phyloP scores from a whole-genome alignment of 495 filamentous ascomycete genomes.

The Penicillium desertorum region DNA sequence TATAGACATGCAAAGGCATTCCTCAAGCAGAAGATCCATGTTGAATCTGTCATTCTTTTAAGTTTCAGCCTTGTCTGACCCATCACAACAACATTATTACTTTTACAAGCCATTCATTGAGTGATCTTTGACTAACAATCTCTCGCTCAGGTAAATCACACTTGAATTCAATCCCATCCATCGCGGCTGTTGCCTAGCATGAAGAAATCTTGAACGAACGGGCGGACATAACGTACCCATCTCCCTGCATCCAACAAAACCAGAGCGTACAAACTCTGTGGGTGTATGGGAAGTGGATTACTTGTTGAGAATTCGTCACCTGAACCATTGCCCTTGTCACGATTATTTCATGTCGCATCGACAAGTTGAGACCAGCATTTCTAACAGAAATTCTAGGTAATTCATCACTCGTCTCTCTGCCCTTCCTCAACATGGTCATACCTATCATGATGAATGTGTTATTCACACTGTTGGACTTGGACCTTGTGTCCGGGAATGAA shows the following conservation, averaged over 20 bases:
- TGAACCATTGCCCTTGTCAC: slow-evolving; percentile 58
- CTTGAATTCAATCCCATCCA: slow-evolving; percentile 18
- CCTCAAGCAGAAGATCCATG: slow-evolving; percentile 91
- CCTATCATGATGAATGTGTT: slow-evolving; percentile 69
- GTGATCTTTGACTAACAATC: slow-evolving; percentile 43
- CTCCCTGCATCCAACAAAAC: slow-evolving; percentile 59
- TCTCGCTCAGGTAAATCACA: slow-evolving; percentile 55
- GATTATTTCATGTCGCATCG: slow-evolving; percentile 8
- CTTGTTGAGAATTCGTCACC: slow-evolving; percentile 98
- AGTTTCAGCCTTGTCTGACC: slow-evolving; percentile 99
- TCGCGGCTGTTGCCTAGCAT: slow-evolving; percentile 48
- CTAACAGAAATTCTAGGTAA: slow-evolving; percentile 37
- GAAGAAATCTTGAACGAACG: slow-evolving; percentile 97
- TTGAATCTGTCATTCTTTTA: slow-evolving; percentile 72
- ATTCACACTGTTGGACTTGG: slow-evolving; percentile 99
- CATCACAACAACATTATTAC: slow-evolving; percentile 25
- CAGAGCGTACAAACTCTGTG: slow-evolving; percentile 88
- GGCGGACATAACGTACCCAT: slow-evolving; percentile 92
- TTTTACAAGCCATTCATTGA: slow-evolving; percentile 25
- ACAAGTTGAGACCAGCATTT: slow-evolving; percentile 14
- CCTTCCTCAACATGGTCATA: slow-evolving; percentile 40
- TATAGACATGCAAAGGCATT: slow-evolving; percentile 87
- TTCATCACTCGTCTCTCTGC: slow-evolving; percentile 14
- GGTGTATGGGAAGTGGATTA: slow-evolving; percentile 63
- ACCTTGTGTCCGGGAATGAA: slow-evolving; percentile 68